phyloP scores from a whole-genome alignment of 148 eudicot species.

The Fallopia convolvulus region DNA sequence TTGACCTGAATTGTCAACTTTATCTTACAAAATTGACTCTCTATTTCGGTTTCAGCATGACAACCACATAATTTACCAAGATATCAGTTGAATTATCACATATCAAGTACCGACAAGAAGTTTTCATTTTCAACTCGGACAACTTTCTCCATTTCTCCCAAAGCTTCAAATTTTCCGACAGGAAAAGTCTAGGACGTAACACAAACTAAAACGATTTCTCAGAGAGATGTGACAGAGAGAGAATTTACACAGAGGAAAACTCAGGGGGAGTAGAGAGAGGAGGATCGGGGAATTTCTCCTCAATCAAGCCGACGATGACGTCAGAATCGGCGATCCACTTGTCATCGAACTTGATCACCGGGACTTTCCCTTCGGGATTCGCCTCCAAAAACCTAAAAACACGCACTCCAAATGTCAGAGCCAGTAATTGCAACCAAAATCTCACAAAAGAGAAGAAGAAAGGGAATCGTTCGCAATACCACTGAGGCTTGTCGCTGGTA shows the following conservation, averaged over 20 bases:
- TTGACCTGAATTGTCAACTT: neutral
- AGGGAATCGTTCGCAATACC: conserved; percentile 25
- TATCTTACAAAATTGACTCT: neutral
- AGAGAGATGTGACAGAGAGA: conserved; percentile 10
- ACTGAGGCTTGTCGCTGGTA: conserved; percentile 54
- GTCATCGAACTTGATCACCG: conserved; percentile 46
- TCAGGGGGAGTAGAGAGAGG: conserved; percentile 43
- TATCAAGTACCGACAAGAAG: neutral
- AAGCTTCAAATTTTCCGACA: neutral
- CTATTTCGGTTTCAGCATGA: neutral
- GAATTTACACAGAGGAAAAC: conserved; percentile 40
- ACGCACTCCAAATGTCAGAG: neutral
- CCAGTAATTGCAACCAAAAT: neutral
- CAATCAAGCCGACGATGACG: conserved; percentile 44
- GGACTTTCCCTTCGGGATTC: conserved; percentile 47
- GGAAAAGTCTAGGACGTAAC: neutral
- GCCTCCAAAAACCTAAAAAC: neutral
- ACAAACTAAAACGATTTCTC: neutral
- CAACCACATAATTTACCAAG: neutral
- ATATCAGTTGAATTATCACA: neutral
- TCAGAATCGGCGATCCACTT: conserved; percentile 58
- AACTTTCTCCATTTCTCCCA: neutral
- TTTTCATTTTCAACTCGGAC: neutral
- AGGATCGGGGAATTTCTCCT: conserved; percentile 48
- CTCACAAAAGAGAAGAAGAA: neutral